Conservation (phyloP, 139 green algal species). For the Micractinium sp. region DNA sequence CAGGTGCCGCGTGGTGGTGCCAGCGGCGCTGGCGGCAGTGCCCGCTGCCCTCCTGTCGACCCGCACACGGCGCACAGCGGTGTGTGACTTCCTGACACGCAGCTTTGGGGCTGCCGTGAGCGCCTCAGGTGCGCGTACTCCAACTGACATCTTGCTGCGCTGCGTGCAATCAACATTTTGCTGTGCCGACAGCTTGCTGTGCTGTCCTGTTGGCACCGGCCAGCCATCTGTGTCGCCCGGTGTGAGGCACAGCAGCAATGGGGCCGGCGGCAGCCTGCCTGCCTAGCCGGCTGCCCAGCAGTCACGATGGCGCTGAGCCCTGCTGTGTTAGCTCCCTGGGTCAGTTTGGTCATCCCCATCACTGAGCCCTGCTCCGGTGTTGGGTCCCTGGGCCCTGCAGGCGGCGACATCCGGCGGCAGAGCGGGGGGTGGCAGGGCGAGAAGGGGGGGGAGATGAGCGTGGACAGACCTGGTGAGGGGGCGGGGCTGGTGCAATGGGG, state of each 20-base stretch:
- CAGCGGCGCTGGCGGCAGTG: constrained; percentile 27
- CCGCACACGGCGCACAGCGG: constrained; percentile 46
- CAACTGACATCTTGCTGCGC: too few species aligned
- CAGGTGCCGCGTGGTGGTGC: constrained; percentile 53
- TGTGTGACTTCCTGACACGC: constrained; percentile 71
- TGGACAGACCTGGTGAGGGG: constrained; percentile 56
- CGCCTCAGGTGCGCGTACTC: constrained; percentile 5
- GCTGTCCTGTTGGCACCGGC: too few species aligned
- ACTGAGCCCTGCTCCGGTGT: too few species aligned
- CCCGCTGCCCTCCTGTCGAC: constrained; percentile 30
- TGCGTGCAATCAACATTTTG: too few species aligned
- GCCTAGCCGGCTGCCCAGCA: too few species aligned
- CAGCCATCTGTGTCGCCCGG: background rate
- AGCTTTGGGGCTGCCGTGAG: constrained; percentile 53
- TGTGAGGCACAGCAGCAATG: too few species aligned
- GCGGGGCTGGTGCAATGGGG: too few species aligned
- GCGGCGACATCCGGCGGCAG: constrained; percentile 50
- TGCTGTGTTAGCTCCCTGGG: too few species aligned
- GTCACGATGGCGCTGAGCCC: too few species aligned
- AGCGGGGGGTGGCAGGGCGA: constrained; percentile 62
- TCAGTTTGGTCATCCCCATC: too few species aligned
- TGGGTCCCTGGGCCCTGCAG: background rate
- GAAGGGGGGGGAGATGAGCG: constrained; percentile 78
- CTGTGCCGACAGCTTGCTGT: too few species aligned
- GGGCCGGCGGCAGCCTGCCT: too few species aligned